Percentiles rank a stretch among this genome's conserved stretches.
Conservation (phyloP, 495 filamentous ascomycete genomes). For the Neurospora intermedia region DNA sequence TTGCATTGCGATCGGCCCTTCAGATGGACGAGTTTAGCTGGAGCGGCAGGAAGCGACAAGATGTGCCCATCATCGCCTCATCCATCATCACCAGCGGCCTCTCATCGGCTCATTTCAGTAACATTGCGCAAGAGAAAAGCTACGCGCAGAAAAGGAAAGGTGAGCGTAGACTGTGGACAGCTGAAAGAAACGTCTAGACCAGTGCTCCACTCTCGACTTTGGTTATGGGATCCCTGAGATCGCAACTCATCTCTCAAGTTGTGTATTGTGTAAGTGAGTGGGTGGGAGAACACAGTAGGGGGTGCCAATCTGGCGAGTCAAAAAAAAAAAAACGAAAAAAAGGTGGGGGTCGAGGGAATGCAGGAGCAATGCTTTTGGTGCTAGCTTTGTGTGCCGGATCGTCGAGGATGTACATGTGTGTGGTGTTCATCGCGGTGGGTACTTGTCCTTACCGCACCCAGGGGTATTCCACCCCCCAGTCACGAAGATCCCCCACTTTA, state of each 20-base stretch:
- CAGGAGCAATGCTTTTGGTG: not conserved
- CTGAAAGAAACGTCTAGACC: not conserved
- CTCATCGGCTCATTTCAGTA: not conserved
- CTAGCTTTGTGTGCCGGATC: not conserved
- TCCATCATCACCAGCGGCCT: not conserved
- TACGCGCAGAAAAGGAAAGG: not conserved
- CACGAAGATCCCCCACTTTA: not conserved
- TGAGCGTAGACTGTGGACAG: not conserved
- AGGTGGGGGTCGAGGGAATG: not conserved
- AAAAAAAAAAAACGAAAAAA: too few species aligned
- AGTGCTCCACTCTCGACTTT: not conserved
- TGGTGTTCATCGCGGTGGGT: not conserved
- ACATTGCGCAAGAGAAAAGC: not conserved
- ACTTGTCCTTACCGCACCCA: not conserved
- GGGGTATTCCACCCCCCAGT: not conserved
- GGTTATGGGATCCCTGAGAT: too few species aligned
- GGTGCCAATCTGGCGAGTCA: not conserved
- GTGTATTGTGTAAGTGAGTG: too few species aligned
- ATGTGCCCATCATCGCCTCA: not conserved
- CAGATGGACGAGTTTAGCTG: not conserved
- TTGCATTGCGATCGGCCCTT: not conserved
- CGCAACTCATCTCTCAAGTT: too few species aligned
- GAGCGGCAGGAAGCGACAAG: not conserved
- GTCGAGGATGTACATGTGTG: not conserved
- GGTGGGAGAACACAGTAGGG: too few species aligned